phyloP scores from a whole-genome alignment of 2,329 filamentous ascomycete genomes.

The Colletotrichum sp. region DNA sequence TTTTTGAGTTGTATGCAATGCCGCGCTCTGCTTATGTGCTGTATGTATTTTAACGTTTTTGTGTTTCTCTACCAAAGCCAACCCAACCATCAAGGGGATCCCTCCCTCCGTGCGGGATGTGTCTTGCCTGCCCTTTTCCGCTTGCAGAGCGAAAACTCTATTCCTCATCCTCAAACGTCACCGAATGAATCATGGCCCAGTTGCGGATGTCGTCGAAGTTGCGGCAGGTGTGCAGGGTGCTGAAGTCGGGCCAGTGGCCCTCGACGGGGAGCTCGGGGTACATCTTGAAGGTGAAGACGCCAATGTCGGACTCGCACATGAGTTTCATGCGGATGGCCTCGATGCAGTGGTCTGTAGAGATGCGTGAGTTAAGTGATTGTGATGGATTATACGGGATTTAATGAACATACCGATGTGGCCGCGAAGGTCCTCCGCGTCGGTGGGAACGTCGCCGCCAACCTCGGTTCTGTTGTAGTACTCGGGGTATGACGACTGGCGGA shows the following conservation, averaged over 20 bases:
- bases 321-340: constrained; percentile 57
- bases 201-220: constrained; percentile 56
- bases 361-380: not conserved
- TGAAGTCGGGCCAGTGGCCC: constrained; percentile 60
- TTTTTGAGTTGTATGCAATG: not conserved
- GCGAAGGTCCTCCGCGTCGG: constrained; percentile 43
- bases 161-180: constrained; percentile 49
- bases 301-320: constrained; percentile 60
- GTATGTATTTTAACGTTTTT: not conserved
- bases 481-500: constrained; percentile 52
- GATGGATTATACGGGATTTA: constrained; percentile 11
- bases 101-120: not conserved
- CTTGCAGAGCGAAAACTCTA: not conserved
- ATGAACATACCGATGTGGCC: constrained; percentile 42
- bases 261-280: constrained; percentile 49
- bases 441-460: constrained; percentile 52
- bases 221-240: constrained; percentile 57
- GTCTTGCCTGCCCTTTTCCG: not conserved
- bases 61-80: not conserved
- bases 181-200: constrained; percentile 58
- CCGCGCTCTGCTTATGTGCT: not conserved
- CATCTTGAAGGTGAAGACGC: constrained; percentile 58
- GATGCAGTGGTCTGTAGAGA: constrained; percentile 52
- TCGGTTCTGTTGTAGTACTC: constrained; percentile 49
- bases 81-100: not conserved